A percentile compares a stretch with the other conserved stretches of the same genome.
phyloP scores from a whole-genome alignment of 73 alveolate genomes.

The Stentor coeruleus region DNA sequence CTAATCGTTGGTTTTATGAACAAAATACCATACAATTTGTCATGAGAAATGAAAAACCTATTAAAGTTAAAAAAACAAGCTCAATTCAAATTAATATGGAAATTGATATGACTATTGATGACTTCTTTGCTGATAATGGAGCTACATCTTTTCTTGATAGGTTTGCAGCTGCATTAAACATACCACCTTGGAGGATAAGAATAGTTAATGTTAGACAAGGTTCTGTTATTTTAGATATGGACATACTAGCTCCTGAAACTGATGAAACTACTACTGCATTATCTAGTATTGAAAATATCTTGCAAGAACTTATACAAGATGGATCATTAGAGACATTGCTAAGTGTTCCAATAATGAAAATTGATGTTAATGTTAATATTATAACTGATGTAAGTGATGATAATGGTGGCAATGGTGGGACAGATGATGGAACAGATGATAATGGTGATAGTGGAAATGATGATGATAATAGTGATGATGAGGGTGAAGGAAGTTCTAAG shows the following conservation, averaged over 20 bases:
- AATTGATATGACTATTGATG: constrained; percentile 39
- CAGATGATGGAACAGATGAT: not conserved
- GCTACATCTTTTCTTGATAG: constrained; percentile 42
- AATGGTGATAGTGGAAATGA: not conserved
- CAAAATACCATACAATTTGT: constrained; percentile 34
- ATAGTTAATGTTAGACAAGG: constrained; percentile 33
- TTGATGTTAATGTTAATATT: not conserved
- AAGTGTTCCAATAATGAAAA: not conserved
- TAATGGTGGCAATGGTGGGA: not conserved
- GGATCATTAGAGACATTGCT: not conserved
- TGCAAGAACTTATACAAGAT: not conserved
- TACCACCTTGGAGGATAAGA: constrained; percentile 35
- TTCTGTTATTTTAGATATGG: not conserved
- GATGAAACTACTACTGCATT: not conserved
- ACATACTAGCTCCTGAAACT: not conserved
- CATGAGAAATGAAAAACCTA: constrained; percentile 26
- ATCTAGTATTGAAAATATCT: not conserved
- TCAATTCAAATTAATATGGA: constrained; percentile 32
- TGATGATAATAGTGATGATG: not conserved
- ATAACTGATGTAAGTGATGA: not conserved
- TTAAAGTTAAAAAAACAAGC: constrained; percentile 26
- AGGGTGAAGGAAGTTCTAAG: not conserved
- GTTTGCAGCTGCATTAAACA: constrained; percentile 42
- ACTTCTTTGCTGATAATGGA: constrained; percentile 39
- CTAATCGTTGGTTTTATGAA: constrained; percentile 36